Percentiles rank a stretch among this genome's conserved stretches.
Evolutionary conservation across 1,284 basidiomycete genomes (phyloP).

Genomic region (Lentinula novae-zelandiae): DNA sequence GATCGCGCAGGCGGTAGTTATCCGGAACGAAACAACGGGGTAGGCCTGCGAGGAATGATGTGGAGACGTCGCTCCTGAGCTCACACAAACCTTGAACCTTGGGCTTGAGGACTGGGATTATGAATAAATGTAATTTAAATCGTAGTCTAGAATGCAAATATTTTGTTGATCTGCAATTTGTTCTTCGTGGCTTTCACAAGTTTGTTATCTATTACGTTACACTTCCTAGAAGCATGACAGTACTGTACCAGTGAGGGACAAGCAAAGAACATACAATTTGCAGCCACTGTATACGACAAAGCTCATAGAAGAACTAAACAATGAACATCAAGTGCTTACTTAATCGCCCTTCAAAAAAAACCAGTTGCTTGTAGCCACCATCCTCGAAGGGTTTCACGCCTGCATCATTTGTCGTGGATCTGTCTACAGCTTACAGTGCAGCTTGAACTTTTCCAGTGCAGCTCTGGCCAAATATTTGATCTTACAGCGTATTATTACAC

Average conservation of each 20-base stretch:
- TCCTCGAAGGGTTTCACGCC: slow-evolving; percentile 3
- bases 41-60: slow-evolving; percentile 4
- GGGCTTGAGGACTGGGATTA: no score
- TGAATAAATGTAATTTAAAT: no score
- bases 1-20: slow-evolving; percentile 3
- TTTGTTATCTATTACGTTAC: no score
- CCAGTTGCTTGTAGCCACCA: neutral
- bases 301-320: neutral
- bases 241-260: no score
- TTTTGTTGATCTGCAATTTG: no score
- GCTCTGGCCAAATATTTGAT: neutral
- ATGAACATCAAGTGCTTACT: neutral
- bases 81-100: neutral
- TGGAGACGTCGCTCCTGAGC: neutral
- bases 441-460: neutral
- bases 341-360: neutral
- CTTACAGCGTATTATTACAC: neutral
- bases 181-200: neutral
- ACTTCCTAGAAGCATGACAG: no score
- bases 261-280: no score
- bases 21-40: neutral
- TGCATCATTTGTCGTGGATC: neutral
- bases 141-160: no score
- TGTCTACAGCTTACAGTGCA: neutral
- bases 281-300: no score